phyloP scores from a whole-genome alignment of 768 basidiomycete species.

The Tulasnella sp. region DNA sequence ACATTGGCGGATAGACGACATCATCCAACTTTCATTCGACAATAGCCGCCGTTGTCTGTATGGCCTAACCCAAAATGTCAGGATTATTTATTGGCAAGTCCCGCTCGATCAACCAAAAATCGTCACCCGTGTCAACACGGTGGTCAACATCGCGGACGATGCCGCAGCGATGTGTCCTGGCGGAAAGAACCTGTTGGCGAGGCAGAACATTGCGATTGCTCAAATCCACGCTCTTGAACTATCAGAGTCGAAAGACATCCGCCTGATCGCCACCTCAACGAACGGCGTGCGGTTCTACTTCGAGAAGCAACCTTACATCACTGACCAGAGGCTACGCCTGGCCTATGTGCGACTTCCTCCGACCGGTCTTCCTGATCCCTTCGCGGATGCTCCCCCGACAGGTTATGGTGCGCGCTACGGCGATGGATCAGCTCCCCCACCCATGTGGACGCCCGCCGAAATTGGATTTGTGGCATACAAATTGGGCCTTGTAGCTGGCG shows the following conservation, averaged over 20 bases:
- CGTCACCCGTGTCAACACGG: constrained; percentile 66
- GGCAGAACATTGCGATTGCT: constrained; percentile 61
- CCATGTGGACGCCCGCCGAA: neutral
- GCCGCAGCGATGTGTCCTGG: constrained; percentile 81
- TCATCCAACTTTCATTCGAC: constrained; percentile 66
- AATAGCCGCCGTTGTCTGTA: constrained; percentile 68
- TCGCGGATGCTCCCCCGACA: constrained; percentile 25
- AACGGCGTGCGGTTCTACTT: constrained; percentile 87
- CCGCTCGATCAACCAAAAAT: constrained; percentile 49
- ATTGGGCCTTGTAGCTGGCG: constrained; percentile 9
- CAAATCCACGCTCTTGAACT: constrained; percentile 65
- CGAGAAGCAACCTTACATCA: constrained; percentile 36
- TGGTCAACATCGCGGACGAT: constrained; percentile 68
- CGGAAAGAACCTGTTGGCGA: constrained; percentile 64
- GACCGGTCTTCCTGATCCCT: constrained; percentile 31
- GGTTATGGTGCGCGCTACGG: neutral
- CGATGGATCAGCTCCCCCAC: constrained; percentile 42
- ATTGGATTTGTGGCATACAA: constrained; percentile 22
- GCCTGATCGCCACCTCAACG: constrained; percentile 74
- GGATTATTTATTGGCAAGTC: constrained; percentile 61
- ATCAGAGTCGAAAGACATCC: constrained; percentile 64
- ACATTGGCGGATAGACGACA: constrained; percentile 54
- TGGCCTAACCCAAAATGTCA: constrained; percentile 62
- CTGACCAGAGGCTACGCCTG: constrained; percentile 54
- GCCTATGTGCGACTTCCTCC: constrained; percentile 59